Conservation (phyloP, 306 rosid genomes). For the Adenanthera pavonina region DNA sequence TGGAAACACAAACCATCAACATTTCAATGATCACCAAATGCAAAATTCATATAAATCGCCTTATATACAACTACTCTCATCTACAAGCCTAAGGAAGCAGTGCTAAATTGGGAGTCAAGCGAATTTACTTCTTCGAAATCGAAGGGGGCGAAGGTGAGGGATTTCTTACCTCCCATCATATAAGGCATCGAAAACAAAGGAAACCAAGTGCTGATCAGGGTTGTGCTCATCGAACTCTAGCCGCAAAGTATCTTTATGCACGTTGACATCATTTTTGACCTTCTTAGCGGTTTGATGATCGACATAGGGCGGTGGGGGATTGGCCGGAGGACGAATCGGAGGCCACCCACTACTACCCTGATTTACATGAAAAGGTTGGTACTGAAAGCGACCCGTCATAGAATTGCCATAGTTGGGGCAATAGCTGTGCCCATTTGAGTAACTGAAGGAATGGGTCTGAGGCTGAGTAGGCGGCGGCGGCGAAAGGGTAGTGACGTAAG, state of each 20-base stretch:
- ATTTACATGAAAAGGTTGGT: constrained; percentile 51
- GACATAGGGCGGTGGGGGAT: constrained; percentile 65
- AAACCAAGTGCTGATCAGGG: constrained; percentile 72
- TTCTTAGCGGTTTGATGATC: constrained; percentile 84
- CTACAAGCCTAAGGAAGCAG: background rate
- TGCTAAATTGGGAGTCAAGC: background rate
- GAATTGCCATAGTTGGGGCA: constrained; percentile 45
- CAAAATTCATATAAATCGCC: background rate
- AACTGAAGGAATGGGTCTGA: constrained; percentile 46
- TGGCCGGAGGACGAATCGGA: constrained; percentile 46
- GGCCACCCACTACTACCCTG: constrained; percentile 59
- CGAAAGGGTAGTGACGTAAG: constrained; percentile 36
- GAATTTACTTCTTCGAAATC: background rate
- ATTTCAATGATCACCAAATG: background rate
- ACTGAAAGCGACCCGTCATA: constrained; percentile 45
- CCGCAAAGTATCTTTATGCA: constrained; percentile 72
- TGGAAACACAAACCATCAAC: background rate
- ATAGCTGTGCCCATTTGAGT: constrained; percentile 43
- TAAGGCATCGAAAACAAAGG: constrained; percentile 83
- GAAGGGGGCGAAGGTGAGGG: background rate
- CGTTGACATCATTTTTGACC: constrained; percentile 77
- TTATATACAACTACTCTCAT: background rate
- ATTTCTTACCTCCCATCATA: constrained; percentile 74
- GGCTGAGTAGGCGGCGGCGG: constrained; percentile 40
- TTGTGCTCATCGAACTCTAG: constrained; percentile 62